A percentile compares a stretch with the other conserved stretches of the same genome.
Conservation (phyloP, 352 stramenopile species). For the Phytophthora parvispora region DNA sequence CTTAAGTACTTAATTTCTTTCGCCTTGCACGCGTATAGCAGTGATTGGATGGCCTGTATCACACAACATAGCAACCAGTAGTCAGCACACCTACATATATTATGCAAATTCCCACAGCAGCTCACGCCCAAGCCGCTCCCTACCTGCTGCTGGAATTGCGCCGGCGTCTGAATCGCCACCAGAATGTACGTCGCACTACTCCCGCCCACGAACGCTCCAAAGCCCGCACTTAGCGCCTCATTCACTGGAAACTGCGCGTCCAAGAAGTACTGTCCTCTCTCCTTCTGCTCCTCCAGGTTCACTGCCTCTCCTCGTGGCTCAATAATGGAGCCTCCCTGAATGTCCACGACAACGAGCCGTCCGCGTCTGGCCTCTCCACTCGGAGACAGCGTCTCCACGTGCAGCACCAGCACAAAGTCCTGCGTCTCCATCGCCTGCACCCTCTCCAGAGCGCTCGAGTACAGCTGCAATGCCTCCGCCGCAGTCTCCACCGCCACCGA, state of each 20-base stretch:
- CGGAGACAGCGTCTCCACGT: constrained; percentile 47
- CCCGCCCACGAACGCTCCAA: constrained; percentile 61
- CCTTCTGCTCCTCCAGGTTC: constrained; percentile 8
- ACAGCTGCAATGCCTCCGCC: constrained; percentile 45
- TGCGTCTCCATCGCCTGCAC: constrained; percentile 16
- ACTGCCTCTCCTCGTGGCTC: constrained; percentile 33
- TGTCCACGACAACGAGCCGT: constrained; percentile 55
- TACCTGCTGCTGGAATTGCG: constrained; percentile 77
- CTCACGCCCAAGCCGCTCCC: neutral
- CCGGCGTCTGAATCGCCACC: constrained; percentile 66
- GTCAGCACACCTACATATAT: neutral
- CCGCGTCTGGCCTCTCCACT: constrained; percentile 40
- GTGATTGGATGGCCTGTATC: constrained; percentile 74
- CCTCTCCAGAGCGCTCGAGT: constrained; percentile 33
- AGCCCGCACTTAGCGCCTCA: constrained; percentile 43
- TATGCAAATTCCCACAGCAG: no score
- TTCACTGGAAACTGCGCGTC: constrained; percentile 74
- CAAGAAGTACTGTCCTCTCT: constrained; percentile 40
- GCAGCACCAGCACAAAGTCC: constrained; percentile 58
- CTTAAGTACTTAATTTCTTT: constrained; percentile 71
- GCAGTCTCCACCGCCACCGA: constrained; percentile 37
- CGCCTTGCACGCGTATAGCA: constrained; percentile 85
- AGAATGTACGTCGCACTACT: constrained; percentile 60
- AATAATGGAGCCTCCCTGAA: constrained; percentile 60
- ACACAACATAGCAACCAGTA: neutral